These are phyloP conservation scores for Globisporangium nodosum DNA, from an alignment of 352 stramenopile genomes.

Conservation along the genomic window DNA sequence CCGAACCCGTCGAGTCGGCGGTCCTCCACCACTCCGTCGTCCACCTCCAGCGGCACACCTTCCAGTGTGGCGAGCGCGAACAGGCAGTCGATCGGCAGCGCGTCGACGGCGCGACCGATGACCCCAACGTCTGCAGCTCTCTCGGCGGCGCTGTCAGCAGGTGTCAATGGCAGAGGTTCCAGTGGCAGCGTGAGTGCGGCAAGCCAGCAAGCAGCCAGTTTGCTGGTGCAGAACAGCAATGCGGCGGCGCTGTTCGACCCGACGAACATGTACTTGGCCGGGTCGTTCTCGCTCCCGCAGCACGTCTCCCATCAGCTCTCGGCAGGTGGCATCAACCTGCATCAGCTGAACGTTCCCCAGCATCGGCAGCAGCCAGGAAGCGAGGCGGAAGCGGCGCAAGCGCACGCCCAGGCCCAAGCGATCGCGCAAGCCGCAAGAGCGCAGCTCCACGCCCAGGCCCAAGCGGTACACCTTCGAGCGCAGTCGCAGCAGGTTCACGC, in stretches of 20 bases:
- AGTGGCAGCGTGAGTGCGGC: constrained; percentile 24
- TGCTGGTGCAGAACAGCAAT: constrained; percentile 51
- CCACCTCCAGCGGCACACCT: constrained; percentile 7
- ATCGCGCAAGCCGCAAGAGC: constrained; percentile 25
- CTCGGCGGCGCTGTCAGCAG: constrained; percentile 27
- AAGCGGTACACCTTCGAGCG: constrained; percentile 2
- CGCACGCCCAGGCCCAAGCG: constrained; percentile 30
- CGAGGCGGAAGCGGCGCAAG: constrained; percentile 45
- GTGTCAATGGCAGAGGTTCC: constrained; percentile 17
- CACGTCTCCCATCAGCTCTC: constrained; percentile 41
- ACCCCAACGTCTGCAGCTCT: constrained; percentile 27
- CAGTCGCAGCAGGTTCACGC: constrained; percentile 23
- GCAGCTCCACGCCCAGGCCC: constrained; percentile 27
- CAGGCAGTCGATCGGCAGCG: constrained; percentile 9
- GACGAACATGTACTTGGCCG: constrained; percentile 60
- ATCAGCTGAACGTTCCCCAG: constrained; percentile 39
- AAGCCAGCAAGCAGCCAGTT: constrained; percentile 43
- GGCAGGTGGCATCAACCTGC: constrained; percentile 32
- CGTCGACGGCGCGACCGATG: constrained; percentile 12
- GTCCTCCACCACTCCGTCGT: constrained; percentile 20
- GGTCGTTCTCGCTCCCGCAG: constrained; percentile 41
- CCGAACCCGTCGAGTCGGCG: constrained; percentile 42
- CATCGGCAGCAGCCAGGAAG: constrained; percentile 28
- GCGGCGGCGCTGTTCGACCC: constrained; percentile 51
- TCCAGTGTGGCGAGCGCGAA: constrained; percentile 2